These are phyloP conservation scores for Avena sativa DNA, from an alignment of 176 grass and related monocot genomes.

Conservation along the genomic window DNA sequence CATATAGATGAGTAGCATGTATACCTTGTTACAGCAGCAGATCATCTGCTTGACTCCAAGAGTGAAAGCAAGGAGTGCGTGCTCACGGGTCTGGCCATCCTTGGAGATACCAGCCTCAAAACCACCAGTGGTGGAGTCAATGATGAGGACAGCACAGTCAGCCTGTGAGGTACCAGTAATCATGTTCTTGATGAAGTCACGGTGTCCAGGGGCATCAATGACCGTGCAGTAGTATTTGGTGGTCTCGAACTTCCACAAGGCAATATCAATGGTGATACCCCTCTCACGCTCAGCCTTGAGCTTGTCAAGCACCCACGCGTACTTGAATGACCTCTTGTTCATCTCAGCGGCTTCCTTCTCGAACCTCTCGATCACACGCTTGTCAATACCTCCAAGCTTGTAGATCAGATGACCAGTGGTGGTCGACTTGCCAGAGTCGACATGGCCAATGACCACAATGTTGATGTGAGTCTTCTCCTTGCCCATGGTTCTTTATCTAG, in stretches of 20 bases:
- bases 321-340: too few relatives aligned
- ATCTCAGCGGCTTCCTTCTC: too few relatives aligned
- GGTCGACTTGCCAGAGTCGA: slow-evolving; percentile 26
- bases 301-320: too few relatives aligned
- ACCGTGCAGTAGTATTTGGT: slow-evolving; percentile 11
- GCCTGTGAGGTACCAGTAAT: not conserved
- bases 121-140: slow-evolving; percentile 1
- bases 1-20: too few relatives aligned
- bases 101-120: too few relatives aligned
- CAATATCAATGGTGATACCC: too few relatives aligned
- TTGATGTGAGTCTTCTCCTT: slow-evolving; percentile 32
- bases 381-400: slow-evolving; percentile 13
- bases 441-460: slow-evolving; percentile 26
- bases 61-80: slow-evolving; percentile 15
- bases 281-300: too few relatives aligned
- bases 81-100: slow-evolving; percentile 29
- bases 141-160: slow-evolving; percentile 12
- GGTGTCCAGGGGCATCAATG: slow-evolving; percentile 1
- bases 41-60: slow-evolving; percentile 5
- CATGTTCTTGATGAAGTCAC: too few relatives aligned
- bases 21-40: slow-evolving; percentile 14
- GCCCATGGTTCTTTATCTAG: not conserved
- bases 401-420: slow-evolving; percentile 25
- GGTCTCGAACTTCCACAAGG: not conserved
- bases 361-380: too few relatives aligned